Base-by-base conservation (phyloP, 1,139 yeast species). In the Candida freyschussii region DNA sequence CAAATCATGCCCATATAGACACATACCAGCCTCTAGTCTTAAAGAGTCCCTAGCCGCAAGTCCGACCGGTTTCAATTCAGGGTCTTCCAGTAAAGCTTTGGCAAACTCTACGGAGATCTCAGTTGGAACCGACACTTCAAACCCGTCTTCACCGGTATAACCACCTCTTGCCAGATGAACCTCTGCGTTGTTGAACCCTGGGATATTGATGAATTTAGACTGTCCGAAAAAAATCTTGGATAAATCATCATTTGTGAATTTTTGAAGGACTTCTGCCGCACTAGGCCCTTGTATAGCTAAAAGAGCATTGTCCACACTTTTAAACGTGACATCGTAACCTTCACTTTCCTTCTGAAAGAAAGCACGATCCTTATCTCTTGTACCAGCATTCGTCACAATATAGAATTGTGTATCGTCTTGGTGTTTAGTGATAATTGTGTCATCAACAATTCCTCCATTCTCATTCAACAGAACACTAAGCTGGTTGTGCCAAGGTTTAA, bases 141-240 rank as follows among this genome's bases (percentile, higher is more conserved):
- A 89, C 2, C 98, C 98, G 56, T 91, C 98, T 61, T 91, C 98
- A 19, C 98, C 98, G 5, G 98, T 91, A 64, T 91, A 91, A 1
- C 98, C 98, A 17, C 95, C 85, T 60, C 98, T 79, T 8, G 96
- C 86, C 20, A 85, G 70, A 53, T 86, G 95, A 39, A 83, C 40
- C 12, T 68, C 67, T 23, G 62, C 56, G 19, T 50, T 49, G 33
- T 45, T 45, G 39, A 47, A 48, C 8, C 43, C 34, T 23, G 52
- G 47, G 17, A 85, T 57, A 28, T 65, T 66, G 30, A 81, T 63
- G 47, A 65, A 72, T 26, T 69, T 70, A 23, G 93, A 71, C 45
- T 75, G 69, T 32, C 97, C 97, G 54, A 91, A 91, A 46, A 72
- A 75, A 41, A 91, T 65, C 38, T 67, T 63, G 15, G 68, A 59